These are phyloP conservation scores for Aspergillus sclerotiicarbonarius DNA, from an alignment of 495 filamentous ascomycete genomes.

Conservation along the genomic window DNA sequence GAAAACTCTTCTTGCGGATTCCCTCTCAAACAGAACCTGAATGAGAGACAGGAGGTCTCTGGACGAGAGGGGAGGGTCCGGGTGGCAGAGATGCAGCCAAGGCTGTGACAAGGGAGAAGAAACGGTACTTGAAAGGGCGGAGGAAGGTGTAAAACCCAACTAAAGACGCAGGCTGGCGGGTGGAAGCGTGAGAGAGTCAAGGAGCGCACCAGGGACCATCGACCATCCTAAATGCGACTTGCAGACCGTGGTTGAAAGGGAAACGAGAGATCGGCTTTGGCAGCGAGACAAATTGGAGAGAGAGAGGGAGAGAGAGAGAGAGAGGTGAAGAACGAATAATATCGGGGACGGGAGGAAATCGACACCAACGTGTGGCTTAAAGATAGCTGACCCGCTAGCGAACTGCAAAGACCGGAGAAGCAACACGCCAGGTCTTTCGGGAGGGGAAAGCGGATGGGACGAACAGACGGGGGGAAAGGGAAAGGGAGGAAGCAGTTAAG, in stretches of 20 bases:
- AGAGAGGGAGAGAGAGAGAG: conserved; percentile 9
- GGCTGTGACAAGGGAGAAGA: conserved; percentile 15
- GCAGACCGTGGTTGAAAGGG: conserved; percentile 9
- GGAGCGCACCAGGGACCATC: conserved; percentile 8
- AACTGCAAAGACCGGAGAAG: conserved; percentile 19
- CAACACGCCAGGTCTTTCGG: neutral
- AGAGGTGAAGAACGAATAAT: conserved; percentile 16
- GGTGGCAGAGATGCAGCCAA: conserved; percentile 17
- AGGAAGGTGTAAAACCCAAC: conserved; percentile 3
- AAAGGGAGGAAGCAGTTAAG: conserved; percentile 9
- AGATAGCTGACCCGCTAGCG: conserved; percentile 27
- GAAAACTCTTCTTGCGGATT: conserved; percentile 5
- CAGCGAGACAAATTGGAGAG: conserved; percentile 6
- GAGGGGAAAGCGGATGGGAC: conserved; percentile 4
- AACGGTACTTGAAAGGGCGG: conserved; percentile 12
- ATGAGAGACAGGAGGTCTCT: conserved; percentile 6
- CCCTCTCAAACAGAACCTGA: neutral
- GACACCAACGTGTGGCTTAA: conserved; percentile 30
- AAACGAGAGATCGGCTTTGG: conserved; percentile 9
- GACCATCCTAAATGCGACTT: conserved; percentile 15
- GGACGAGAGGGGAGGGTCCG: conserved; percentile 14
- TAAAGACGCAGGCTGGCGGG: conserved; percentile 13
- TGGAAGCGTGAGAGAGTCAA: conserved; percentile 11
- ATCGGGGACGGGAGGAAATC: conserved; percentile 23
- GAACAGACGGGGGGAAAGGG: neutral